These are phyloP conservation scores for Gymnopilus dilepis DNA, from an alignment of 768 basidiomycete species.

Conservation along the genomic window DNA sequence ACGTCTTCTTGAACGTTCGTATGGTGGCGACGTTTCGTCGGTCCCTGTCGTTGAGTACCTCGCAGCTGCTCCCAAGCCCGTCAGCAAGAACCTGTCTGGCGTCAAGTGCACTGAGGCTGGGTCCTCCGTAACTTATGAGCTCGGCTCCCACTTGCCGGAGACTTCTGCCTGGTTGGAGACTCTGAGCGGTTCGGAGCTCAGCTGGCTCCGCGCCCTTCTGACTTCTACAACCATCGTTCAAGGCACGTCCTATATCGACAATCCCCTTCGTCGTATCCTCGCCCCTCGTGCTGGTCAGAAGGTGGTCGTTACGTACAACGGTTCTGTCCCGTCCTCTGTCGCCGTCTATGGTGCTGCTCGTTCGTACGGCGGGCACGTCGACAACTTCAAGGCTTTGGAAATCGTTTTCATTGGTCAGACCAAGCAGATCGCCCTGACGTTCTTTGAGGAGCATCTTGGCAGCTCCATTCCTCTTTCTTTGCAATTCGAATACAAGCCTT, in stretches of 20 bases:
- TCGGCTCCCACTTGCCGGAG: constrained; percentile 61
- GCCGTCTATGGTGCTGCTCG: constrained; percentile 80
- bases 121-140: constrained; percentile 51
- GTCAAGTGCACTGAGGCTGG: constrained; percentile 48
- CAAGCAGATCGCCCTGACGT: constrained; percentile 67
- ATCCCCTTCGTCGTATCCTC: constrained; percentile 87
- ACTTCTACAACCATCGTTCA: constrained; percentile 85
- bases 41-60: constrained; percentile 90
- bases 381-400: constrained; percentile 83
- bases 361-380: constrained; percentile 74
- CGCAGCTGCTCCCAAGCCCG: constrained; percentile 45
- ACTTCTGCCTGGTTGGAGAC: constrained; percentile 81
- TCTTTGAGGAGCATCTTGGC: constrained; percentile 84
- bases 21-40: constrained; percentile 72
- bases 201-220: constrained; percentile 87
- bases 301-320: constrained; percentile 61
- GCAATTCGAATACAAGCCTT: constrained; percentile 85
- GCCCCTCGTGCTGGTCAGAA: constrained; percentile 82
- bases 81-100: constrained; percentile 41
- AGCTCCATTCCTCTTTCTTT: constrained; percentile 81
- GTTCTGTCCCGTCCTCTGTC: constrained; percentile 59
- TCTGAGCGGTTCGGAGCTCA: constrained; percentile 80
- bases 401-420: constrained; percentile 61
- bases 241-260: constrained; percentile 83
- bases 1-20: constrained; percentile 79